phyloP scores from a whole-genome alignment of 352 stramenopile species.

The Phytophthora podocarpi region DNA sequence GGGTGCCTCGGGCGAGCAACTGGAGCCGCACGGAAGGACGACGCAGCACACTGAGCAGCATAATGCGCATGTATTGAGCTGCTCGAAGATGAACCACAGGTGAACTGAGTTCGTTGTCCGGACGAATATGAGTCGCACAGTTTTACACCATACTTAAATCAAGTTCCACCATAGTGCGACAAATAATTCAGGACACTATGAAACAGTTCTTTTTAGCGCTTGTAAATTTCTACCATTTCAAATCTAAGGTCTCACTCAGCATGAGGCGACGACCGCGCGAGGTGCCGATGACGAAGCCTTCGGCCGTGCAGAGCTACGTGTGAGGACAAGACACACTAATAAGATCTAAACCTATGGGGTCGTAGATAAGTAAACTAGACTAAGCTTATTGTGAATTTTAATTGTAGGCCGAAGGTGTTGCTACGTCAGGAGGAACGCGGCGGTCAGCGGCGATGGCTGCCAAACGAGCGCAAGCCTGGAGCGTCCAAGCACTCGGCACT shows the following conservation, averaged over 20 bases:
- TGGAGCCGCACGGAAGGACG: constrained; percentile 30
- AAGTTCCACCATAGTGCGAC: background rate
- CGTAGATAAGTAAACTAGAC: background rate
- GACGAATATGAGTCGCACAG: constrained; percentile 2
- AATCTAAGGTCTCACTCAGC: constrained; percentile 2
- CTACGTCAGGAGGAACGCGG: constrained; percentile 30
- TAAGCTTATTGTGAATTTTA: background rate
- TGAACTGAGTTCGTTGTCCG: background rate
- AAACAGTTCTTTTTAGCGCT: no score
- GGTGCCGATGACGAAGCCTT: constrained; percentile 62
- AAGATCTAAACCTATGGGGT: background rate
- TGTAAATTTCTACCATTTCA: no score
- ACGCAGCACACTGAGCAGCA: constrained; percentile 36
- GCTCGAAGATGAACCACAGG: constrained; percentile 36
- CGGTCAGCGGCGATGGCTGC: constrained; percentile 45
- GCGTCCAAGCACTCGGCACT: constrained; percentile 56
- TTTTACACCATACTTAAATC: background rate
- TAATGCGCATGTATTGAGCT: constrained; percentile 15
- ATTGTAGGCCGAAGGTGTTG: constrained; percentile 24
- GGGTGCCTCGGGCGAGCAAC: constrained; percentile 4
- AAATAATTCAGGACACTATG: background rate
- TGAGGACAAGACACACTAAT: constrained; percentile 17
- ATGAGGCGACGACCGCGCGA: constrained; percentile 48
- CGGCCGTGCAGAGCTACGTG: constrained; percentile 59
- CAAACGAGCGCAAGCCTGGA: constrained; percentile 50